These are phyloP conservation scores for Lachancea sp. DNA, from an alignment of 805 yeast species.

Conservation along the genomic window DNA sequence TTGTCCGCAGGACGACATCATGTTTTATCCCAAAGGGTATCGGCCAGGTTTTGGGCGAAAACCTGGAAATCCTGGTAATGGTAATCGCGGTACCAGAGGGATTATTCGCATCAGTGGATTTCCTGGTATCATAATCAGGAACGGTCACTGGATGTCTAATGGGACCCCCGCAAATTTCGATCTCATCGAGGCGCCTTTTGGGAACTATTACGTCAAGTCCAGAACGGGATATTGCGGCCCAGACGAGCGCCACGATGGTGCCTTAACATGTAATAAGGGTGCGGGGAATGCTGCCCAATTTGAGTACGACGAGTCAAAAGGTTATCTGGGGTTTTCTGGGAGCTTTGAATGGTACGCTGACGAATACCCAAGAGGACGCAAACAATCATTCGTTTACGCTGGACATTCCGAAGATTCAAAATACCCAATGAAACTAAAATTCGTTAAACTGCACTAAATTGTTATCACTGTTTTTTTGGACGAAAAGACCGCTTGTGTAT, in stretches of 20 bases:
- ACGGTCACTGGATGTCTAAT: constrained; percentile 72
- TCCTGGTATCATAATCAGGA: constrained; percentile 59
- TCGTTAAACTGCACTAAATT: constrained; percentile 18
- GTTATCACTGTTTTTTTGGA: not conserved
- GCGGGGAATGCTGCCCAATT: constrained; percentile 47
- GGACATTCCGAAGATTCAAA: constrained; percentile 36
- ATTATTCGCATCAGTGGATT: constrained; percentile 31
- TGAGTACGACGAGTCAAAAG: constrained; percentile 39
- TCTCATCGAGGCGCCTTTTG: constrained; percentile 52
- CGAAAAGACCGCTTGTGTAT: not conserved
- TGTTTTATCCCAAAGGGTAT: constrained; percentile 61
- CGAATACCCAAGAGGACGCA: constrained; percentile 37
- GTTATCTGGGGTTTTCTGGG: constrained; percentile 56
- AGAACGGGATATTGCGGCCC: constrained; percentile 72
- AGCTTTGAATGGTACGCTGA: constrained; percentile 53
- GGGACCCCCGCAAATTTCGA: constrained; percentile 84
- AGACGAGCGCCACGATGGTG: constrained; percentile 21
- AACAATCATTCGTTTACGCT: constrained; percentile 45
- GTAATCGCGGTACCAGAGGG: constrained; percentile 24
- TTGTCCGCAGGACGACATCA: constrained; percentile 68
- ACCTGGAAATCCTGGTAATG: constrained; percentile 16
- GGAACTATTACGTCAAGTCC: constrained; percentile 65
- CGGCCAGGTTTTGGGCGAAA: constrained; percentile 18
- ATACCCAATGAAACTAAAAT: constrained; percentile 35
- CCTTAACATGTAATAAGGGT: constrained; percentile 32